Conservation (phyloP, 2,329 filamentous ascomycete genomes). For the Fusarium hainanense region DNA sequence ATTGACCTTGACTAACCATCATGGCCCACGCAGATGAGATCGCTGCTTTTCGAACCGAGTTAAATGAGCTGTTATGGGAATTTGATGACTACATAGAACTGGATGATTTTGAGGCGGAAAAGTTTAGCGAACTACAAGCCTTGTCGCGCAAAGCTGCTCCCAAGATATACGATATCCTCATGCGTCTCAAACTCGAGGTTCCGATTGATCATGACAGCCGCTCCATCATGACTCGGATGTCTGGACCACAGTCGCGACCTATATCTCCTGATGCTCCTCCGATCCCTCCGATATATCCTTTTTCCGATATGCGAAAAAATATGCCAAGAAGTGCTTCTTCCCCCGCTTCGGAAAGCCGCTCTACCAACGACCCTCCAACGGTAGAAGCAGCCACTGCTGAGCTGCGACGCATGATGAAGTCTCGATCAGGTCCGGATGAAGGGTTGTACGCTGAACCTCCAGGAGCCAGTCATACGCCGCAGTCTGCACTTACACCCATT, state of each 20-base stretch:
- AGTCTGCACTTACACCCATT: slow-evolving; percentile 30
- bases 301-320: slow-evolving; percentile 25
- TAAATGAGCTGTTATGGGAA: slow-evolving; percentile 65
- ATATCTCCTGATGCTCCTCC: slow-evolving; percentile 42
- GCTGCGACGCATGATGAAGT: slow-evolving; percentile 45
- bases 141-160: slow-evolving; percentile 61
- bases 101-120: slow-evolving; percentile 62
- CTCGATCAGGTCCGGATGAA: slow-evolving; percentile 43
- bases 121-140: slow-evolving; percentile 61
- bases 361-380: slow-evolving; percentile 35
- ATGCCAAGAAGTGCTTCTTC: slow-evolving; percentile 23
- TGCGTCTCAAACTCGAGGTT: slow-evolving; percentile 64
- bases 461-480: slow-evolving; percentile 12
- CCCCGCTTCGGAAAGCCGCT: slow-evolving; percentile 17
- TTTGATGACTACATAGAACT: slow-evolving; percentile 66
- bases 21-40: slow-evolving; percentile 55
- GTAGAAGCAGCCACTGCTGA: slow-evolving; percentile 48
- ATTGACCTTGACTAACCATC: slow-evolving; percentile 28
- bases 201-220: slow-evolving; percentile 43
- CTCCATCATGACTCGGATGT: slow-evolving; percentile 46
- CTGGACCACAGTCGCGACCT: slow-evolving; percentile 46
- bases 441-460: slow-evolving; percentile 37
- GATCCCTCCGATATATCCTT: slow-evolving; percentile 40
- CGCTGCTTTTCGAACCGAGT: slow-evolving; percentile 57
- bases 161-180: slow-evolving; percentile 61